Percentiles rank a stretch among this genome's conserved stretches.
phyloP scores from a whole-genome alignment of 2,329 filamentous ascomycete species.

The Fusarium irregulare region DNA sequence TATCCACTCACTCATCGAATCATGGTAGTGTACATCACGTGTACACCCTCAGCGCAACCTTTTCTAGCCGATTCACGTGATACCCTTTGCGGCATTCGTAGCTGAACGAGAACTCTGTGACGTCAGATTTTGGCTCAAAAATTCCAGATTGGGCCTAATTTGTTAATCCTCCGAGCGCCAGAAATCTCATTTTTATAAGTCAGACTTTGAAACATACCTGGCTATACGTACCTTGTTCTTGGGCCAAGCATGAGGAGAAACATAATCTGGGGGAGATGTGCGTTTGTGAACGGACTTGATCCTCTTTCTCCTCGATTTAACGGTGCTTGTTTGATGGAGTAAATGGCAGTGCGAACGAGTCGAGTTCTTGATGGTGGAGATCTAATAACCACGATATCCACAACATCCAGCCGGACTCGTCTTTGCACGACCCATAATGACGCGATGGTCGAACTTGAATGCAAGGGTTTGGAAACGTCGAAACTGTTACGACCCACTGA shows the following conservation, averaged over 20 bases:
- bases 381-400: slow-evolving; percentile 32
- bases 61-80: neutral
- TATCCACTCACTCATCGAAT: slow-evolving; percentile 14
- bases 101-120: neutral
- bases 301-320: neutral
- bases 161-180: slow-evolving; percentile 7
- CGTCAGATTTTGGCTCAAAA: slow-evolving; percentile 17
- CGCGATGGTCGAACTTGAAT: slow-evolving; percentile 22
- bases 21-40: slow-evolving; percentile 22
- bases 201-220: too few relatives aligned
- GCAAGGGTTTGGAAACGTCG: slow-evolving; percentile 15
- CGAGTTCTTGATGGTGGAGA: slow-evolving; percentile 26
- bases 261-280: slow-evolving; percentile 16
- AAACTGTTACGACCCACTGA: slow-evolving; percentile 20
- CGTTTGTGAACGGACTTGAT: slow-evolving; percentile 6
- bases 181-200: neutral
- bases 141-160: neutral
- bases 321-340: slow-evolving; percentile 34
- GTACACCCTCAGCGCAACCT: neutral
- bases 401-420: neutral
- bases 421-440: slow-evolving; percentile 34
- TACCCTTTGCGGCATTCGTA: neutral
- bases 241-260: slow-evolving; percentile 13
- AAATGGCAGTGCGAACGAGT: neutral
- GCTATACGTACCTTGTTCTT: too few relatives aligned